Conservation (phyloP, 345 rosid species). For the Euphorbia pulcherrima region DNA sequence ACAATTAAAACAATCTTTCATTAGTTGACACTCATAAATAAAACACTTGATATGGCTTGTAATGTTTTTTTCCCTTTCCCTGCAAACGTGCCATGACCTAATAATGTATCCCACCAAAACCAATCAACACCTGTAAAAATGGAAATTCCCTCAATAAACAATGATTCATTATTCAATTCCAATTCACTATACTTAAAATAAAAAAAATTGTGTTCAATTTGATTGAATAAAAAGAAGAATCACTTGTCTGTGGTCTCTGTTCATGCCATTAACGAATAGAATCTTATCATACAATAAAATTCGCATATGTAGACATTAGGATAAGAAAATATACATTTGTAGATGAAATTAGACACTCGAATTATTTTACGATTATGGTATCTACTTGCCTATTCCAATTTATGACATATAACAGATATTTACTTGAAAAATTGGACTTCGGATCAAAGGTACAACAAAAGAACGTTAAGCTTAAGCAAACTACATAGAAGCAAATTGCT, state of each 20-base stretch:
- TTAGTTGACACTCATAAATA: too few species aligned
- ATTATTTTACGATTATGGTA: not conserved
- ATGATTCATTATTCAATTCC: not conserved
- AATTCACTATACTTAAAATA: not conserved
- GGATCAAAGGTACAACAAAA: too few species aligned
- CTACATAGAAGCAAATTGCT: too few species aligned
- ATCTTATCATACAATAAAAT: not conserved
- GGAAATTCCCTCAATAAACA: too few species aligned
- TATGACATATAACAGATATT: too few species aligned
- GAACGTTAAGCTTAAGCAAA: too few species aligned
- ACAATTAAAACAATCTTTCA: too few species aligned
- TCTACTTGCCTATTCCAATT: not conserved
- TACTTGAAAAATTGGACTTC: too few species aligned
- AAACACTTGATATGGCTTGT: too few species aligned
- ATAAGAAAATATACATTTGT: not conserved
- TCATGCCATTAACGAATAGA: not conserved
- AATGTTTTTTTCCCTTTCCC: not conserved
- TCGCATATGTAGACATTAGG: not conserved
- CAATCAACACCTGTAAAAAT: not conserved
- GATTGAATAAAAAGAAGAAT: not conserved
- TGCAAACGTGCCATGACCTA: not conserved
- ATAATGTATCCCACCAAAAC: not conserved
- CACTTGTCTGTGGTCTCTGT: not conserved
- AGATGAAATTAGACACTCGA: not conserved
- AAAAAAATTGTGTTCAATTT: not conserved